Conservation (phyloP, 2,329 filamentous ascomycete species). For the Trichoderma afroharzianum region DNA sequence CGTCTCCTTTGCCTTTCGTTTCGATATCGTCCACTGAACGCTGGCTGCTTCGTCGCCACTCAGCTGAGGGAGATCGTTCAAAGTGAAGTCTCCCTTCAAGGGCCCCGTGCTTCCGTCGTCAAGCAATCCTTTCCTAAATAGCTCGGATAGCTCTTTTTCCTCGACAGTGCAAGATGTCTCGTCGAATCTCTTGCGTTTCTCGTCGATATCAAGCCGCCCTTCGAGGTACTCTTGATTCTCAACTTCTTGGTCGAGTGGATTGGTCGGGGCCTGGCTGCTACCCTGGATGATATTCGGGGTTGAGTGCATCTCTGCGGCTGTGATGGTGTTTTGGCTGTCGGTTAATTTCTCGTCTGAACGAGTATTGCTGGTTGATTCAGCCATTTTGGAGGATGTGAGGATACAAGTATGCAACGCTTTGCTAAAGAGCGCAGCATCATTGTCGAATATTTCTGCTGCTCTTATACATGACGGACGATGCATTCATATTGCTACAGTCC, state of each 20-base stretch:
- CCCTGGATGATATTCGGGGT: not conserved
- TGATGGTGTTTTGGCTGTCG: not conserved
- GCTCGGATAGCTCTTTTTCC: constrained; percentile 17
- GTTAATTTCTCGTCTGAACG: not conserved
- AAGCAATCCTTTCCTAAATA: constrained; percentile 11
- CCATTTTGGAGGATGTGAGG: not conserved
- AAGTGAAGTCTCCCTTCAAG: constrained; percentile 1
- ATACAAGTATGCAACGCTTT: not conserved
- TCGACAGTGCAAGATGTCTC: constrained; percentile 9
- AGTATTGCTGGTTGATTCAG: not conserved
- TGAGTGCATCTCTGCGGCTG: not conserved
- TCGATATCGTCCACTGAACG: constrained; percentile 8
- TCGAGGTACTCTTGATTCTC: not conserved
- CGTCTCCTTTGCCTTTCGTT: not conserved
- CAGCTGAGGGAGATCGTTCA: constrained; percentile 13
- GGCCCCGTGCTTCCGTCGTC: constrained; percentile 4
- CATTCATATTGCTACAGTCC: not conserved
- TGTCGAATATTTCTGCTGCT: too few species aligned
- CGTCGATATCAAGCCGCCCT: not conserved
- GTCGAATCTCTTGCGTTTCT: not conserved
- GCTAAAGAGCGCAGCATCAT: not conserved
- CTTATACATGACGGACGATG: not conserved
- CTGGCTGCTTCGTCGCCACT: constrained; percentile 9
- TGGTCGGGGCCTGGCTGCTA: not conserved
- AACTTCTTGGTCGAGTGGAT: not conserved